phyloP scores from a whole-genome alignment of 2,329 filamentous ascomycete genomes.

The Sporothrix brasiliensis region DNA sequence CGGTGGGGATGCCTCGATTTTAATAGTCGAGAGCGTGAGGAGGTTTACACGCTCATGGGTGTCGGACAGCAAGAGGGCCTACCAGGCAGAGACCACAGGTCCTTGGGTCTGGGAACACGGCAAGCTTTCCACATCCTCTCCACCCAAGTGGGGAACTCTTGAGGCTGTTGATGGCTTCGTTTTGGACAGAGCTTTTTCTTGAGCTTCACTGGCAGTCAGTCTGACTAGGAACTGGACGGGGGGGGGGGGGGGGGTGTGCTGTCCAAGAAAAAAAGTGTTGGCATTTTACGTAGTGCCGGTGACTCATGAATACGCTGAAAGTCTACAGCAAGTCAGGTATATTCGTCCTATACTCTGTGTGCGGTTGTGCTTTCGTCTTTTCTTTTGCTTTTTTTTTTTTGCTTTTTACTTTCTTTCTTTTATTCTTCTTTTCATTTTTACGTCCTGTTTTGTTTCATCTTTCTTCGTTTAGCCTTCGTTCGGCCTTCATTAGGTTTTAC shows the following conservation, averaged over 20 bases:
- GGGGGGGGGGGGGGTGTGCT: neutral
- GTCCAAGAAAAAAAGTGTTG: slow-evolving; percentile 1
- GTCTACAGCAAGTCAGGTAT: neutral
- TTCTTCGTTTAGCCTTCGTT: neutral
- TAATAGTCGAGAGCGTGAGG: slow-evolving; percentile 3
- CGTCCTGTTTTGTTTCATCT: neutral
- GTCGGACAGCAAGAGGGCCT: slow-evolving; percentile 1
- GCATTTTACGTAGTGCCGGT: slow-evolving; percentile 1
- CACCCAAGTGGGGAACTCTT: slow-evolving; percentile 5
- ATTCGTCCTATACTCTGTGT: neutral
- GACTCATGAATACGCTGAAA: slow-evolving; percentile 5
- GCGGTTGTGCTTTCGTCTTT: too few relatives aligned
- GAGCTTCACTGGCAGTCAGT: neutral
- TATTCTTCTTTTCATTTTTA: neutral
- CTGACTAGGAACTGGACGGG: neutral
- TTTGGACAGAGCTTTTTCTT: neutral
- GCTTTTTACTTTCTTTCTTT: neutral
- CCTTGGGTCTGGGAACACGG: slow-evolving; percentile 2
- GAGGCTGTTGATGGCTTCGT: slow-evolving; percentile 5
- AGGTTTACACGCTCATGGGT: neutral
- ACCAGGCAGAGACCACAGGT: slow-evolving; percentile 19
- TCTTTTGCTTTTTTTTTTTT: neutral
- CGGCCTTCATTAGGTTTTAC: neutral
- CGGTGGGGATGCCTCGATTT: slow-evolving; percentile 19
- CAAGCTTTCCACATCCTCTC: neutral